Percentiles rank a stretch among this genome's conserved stretches.
Evolutionary conservation across 257 asterid species (phyloP).

Genomic region (Coffea eugenioides): DNA sequence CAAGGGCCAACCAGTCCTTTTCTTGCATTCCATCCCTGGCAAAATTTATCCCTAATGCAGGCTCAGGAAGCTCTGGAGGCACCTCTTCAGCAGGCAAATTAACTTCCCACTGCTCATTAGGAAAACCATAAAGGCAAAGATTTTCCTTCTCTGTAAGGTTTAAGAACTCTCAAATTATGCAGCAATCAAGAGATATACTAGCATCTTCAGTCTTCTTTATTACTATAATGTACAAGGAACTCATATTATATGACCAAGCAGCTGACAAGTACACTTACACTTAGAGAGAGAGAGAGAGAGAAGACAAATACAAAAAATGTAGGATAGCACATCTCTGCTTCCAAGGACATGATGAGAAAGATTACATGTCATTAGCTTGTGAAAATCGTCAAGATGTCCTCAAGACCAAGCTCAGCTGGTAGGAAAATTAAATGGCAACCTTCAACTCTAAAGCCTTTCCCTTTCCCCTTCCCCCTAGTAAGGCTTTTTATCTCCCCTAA

Average conservation of each 20-base stretch:
- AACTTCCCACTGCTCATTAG: slow-evolving; percentile 45
- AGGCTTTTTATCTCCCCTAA: too few relatives aligned
- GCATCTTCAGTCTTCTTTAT: neutral
- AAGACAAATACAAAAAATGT: too few relatives aligned
- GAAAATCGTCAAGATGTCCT: too few relatives aligned
- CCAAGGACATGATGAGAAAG: too few relatives aligned
- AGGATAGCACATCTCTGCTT: too few relatives aligned
- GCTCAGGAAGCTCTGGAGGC: slow-evolving; percentile 55
- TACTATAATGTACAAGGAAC: neutral
- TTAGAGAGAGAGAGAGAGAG: neutral
- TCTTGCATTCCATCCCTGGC: slow-evolving; percentile 51
- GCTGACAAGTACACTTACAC: neutral
- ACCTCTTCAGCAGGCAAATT: slow-evolving; percentile 49
- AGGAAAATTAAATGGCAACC: too few relatives aligned
- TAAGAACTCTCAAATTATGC: slow-evolving; percentile 1
- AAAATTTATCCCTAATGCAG: slow-evolving; percentile 48
- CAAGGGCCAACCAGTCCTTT: slow-evolving; percentile 49
- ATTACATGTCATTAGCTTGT: too few relatives aligned
- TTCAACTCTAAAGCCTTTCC: too few relatives aligned
- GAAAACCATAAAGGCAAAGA: slow-evolving; percentile 44
- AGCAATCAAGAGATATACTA: neutral
- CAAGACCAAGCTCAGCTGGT: too few relatives aligned
- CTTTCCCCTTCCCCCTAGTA: too few relatives aligned
- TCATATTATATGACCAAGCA: neutral
- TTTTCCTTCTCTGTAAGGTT: slow-evolving; percentile 39